Percentiles rank a stretch among this genome's conserved stretches.
Conservation (phyloP, 352 stramenopile genomes). For the Phytophthora litchii region DNA sequence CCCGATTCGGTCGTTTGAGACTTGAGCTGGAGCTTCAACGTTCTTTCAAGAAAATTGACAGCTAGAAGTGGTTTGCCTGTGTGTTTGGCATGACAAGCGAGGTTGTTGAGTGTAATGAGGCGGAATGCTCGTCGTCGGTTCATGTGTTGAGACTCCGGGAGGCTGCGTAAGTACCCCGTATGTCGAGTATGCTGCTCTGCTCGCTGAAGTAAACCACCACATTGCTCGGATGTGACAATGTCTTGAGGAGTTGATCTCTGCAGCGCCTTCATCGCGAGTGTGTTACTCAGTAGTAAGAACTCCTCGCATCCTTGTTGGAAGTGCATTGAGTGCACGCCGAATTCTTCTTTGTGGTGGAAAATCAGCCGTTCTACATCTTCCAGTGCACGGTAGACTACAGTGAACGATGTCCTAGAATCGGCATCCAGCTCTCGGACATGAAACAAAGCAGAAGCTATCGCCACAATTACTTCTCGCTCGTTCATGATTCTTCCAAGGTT, state of each 20-base stretch:
- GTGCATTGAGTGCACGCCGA: slow-evolving; percentile 37
- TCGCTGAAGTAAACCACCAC: slow-evolving; percentile 35
- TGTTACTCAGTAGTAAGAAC: slow-evolving; percentile 68
- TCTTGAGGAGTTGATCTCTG: slow-evolving; percentile 19
- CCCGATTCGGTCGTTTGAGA: slow-evolving; percentile 8
- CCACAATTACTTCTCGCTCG: slow-evolving; percentile 50
- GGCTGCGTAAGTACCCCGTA: slow-evolving; percentile 43
- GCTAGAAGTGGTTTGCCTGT: slow-evolving; percentile 44
- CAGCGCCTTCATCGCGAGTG: slow-evolving; percentile 55
- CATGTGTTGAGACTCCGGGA: slow-evolving; percentile 23
- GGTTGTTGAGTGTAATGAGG: slow-evolving; percentile 69
- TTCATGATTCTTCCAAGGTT: slow-evolving; percentile 5
- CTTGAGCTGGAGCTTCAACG: slow-evolving; percentile 54
- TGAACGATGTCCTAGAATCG: slow-evolving; percentile 12
- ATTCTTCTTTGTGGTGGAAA: slow-evolving; percentile 55
- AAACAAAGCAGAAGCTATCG: slow-evolving; percentile 47
- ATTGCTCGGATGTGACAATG: slow-evolving; percentile 16
- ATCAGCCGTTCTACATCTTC: slow-evolving; percentile 47
- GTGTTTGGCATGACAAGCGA: slow-evolving; percentile 64
- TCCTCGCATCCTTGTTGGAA: slow-evolving; percentile 72
- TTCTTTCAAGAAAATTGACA: slow-evolving; percentile 51
- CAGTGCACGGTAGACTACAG: slow-evolving; percentile 32
- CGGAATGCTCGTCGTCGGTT: slow-evolving; percentile 43
- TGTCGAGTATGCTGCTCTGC: slow-evolving; percentile 65
- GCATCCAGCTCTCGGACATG: slow-evolving; percentile 31